Evolutionary conservation across 345 rosid species (phyloP), one percentile per base, ranked within the genome.

Genomic region (Noccaea bulbosa): DNA sequence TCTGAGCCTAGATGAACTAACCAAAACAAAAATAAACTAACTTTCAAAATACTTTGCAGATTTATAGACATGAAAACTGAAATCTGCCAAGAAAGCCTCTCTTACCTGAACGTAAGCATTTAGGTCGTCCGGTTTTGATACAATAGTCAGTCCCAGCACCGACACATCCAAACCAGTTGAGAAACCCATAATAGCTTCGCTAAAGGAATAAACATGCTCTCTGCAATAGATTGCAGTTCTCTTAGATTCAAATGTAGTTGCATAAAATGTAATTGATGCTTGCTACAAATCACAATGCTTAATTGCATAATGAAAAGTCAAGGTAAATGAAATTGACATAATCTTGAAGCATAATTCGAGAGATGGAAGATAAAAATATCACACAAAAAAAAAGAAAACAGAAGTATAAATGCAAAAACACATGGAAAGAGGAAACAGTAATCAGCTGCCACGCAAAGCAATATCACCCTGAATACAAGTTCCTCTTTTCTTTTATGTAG

Each of bases 71-170:
- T 48, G 37, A 56, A 50, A 43, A 60, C 33, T 14, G 17, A 61
- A 37, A 53, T 62, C 59, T 61, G 30, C 70, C 79, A 54, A 47
- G 60, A 62, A 69, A 55, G 67, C 17, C 53, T 63, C 33, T 47
- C 51, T 76, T 77, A 93, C 98, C 98, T 90, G 82, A 83, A 78
- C 78, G 60, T 79, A 70, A 77, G 79, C 83, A 78, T 48, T 71
- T 72, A 85, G 61, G 70, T 87, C 96, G 70, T 90, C 96, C 74
- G 82, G 75, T 71, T 55, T 81, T 65, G 79, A 75, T 58, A 83
- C 58, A 58, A 82, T 55, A 52, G 74, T 73, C 49, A 87, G 75
- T 55, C 97, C 96, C 57, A 75, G 39, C 48, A 86, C 85, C 78
- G 79, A 43, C 74, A 86, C 91, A 76, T 73, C 67, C 62, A 86